Conservation (phyloP, 1,284 basidiomycete species). For the Heliocybe sulcata region DNA sequence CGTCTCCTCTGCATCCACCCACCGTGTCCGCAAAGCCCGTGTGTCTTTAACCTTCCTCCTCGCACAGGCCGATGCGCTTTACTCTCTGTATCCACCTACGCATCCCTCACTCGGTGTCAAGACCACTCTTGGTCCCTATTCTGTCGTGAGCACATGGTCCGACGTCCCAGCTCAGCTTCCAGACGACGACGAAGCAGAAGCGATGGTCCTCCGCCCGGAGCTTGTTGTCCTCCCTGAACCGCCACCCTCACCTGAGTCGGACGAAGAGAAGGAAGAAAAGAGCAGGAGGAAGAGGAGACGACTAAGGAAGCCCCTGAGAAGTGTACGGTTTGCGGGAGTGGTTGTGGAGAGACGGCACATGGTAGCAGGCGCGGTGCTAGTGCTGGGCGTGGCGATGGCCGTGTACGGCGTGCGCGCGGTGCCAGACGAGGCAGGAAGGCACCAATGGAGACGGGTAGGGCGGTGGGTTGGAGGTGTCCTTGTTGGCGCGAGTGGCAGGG, state of each 20-base stretch:
- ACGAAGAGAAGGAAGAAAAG: slow-evolving; percentile 19
- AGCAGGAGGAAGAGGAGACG: slow-evolving; percentile 13
- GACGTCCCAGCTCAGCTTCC: slow-evolving; percentile 31
- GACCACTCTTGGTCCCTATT: slow-evolving; percentile 65
- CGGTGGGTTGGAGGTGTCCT: neutral
- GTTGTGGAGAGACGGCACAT: slow-evolving; percentile 37
- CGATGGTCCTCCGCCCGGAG: slow-evolving; percentile 47
- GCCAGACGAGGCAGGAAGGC: neutral
- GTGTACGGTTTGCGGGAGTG: slow-evolving; percentile 18
- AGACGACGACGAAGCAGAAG: slow-evolving; percentile 51
- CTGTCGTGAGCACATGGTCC: slow-evolving; percentile 53
- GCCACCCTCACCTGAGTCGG: too few relatives aligned
- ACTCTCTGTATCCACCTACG: slow-evolving; percentile 34
- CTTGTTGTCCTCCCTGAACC: slow-evolving; percentile 41
- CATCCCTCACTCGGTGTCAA: slow-evolving; percentile 40
- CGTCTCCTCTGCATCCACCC: slow-evolving; percentile 9
- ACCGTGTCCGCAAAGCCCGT: slow-evolving; percentile 16
- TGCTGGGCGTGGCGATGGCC: slow-evolving; percentile 61
- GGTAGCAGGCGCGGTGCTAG: slow-evolving; percentile 55
- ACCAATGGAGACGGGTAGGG: neutral
- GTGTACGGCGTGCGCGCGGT: slow-evolving; percentile 39
- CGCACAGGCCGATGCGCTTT: slow-evolving; percentile 34
- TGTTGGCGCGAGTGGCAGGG: neutral
- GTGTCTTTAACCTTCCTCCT: slow-evolving; percentile 35
- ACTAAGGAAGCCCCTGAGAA: slow-evolving; percentile 20